Conservation (phyloP, 768 basidiomycete genomes). For the Lentinula raphanica region DNA sequence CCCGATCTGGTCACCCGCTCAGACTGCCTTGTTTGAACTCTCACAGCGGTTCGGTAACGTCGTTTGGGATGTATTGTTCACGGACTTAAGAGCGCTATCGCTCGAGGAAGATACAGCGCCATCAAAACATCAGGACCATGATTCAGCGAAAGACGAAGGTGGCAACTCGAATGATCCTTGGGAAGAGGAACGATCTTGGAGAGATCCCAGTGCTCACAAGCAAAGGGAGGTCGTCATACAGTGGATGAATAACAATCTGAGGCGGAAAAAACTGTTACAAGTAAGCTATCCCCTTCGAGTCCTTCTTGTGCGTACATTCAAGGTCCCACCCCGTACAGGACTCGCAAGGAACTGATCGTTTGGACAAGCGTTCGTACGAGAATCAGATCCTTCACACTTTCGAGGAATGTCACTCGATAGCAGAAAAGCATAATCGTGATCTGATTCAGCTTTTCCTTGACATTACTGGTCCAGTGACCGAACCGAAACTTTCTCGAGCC, state of each 20-base stretch:
- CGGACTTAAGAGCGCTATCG: constrained; percentile 44
- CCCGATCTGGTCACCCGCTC: constrained; percentile 84
- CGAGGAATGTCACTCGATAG: constrained; percentile 61
- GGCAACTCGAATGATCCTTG: constrained; percentile 28
- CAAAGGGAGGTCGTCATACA: constrained; percentile 40
- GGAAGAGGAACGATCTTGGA: constrained; percentile 77
- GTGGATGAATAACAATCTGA: constrained; percentile 36
- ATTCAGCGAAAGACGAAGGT: background rate
- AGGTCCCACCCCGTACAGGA: constrained; percentile 21
- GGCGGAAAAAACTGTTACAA: background rate
- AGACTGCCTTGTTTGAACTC: constrained; percentile 56
- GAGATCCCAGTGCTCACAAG: constrained; percentile 68
- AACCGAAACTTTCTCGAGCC: constrained; percentile 44
- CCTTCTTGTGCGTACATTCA: background rate
- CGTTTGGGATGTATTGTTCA: constrained; percentile 69
- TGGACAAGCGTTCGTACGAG: constrained; percentile 77
- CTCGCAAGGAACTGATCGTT: constrained; percentile 38
- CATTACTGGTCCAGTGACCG: constrained; percentile 33
- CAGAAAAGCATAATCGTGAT: constrained; percentile 85
- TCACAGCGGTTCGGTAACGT: constrained; percentile 54
- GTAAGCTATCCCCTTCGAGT: background rate
- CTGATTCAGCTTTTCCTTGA: constrained; percentile 79
- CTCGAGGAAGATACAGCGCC: constrained; percentile 10
- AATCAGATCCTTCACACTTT: constrained; percentile 70
- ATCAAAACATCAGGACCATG: constrained; percentile 6